phyloP scores from a whole-genome alignment of 352 stramenopile species.

The Pythium phragmitis region DNA sequence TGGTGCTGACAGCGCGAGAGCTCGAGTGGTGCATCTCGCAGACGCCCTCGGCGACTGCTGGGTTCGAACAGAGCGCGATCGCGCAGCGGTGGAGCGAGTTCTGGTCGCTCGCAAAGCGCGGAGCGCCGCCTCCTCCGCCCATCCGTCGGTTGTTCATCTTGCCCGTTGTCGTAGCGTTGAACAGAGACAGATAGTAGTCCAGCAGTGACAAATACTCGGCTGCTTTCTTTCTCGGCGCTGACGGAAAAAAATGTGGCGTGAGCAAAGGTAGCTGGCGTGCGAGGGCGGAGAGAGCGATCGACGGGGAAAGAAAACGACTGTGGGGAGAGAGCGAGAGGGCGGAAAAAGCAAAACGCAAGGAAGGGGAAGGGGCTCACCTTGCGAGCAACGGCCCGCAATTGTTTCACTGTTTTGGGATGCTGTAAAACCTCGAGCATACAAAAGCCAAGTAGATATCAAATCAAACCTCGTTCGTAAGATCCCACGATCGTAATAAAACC shows the following conservation, averaged over 20 bases:
- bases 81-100: constrained; percentile 76
- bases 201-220: neutral
- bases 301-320: constrained; percentile 13
- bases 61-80: constrained; percentile 76
- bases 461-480: constrained; percentile 7
- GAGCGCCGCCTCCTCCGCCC: constrained; percentile 1
- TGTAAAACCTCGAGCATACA: constrained; percentile 26
- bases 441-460: neutral
- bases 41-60: constrained; percentile 69
- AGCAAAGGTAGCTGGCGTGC: neutral
- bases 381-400: constrained; percentile 19
- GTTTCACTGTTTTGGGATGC: constrained; percentile 15
- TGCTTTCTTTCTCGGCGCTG: constrained; percentile 3
- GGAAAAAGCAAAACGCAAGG: neutral
- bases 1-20: constrained; percentile 1
- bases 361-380: constrained; percentile 9
- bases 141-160: constrained; percentile 31
- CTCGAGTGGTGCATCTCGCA: constrained; percentile 76
- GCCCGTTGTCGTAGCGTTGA: too few species aligned
- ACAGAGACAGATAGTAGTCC: neutral
- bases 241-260: neutral
- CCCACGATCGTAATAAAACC: constrained; percentile 16
- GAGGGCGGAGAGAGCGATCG: neutral
- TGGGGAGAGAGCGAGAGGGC: constrained; percentile 12
- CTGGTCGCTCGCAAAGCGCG: constrained; percentile 29